Percentiles rank a stretch among this genome's conserved stretches.
phyloP scores from a whole-genome alignment of 306 rosid genomes.

The Acacia acuminata region DNA sequence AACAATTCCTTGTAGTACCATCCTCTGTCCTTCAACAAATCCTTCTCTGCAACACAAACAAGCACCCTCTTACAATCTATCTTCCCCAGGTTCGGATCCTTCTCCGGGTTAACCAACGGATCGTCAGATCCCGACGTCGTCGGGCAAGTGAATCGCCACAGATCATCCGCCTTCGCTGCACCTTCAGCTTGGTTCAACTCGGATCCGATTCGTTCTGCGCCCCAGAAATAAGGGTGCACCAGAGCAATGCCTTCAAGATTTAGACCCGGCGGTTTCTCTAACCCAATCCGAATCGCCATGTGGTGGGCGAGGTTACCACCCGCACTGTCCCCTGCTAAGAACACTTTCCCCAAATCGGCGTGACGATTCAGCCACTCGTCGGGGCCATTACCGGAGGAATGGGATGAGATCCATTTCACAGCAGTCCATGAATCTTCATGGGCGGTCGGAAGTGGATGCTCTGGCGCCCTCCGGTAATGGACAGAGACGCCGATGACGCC shows the following conservation, averaged over 20 bases:
- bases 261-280: conserved; percentile 43
- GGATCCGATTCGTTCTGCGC: conserved; percentile 43
- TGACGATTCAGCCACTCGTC: conserved; percentile 58
- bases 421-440: conserved; percentile 71
- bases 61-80: conserved; percentile 53
- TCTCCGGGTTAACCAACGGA: conserved; percentile 57
- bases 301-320: conserved; percentile 68
- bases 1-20: conserved; percentile 47
- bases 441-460: conserved; percentile 59
- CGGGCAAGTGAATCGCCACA: conserved; percentile 63
- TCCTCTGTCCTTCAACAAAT: conserved; percentile 57
- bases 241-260: conserved; percentile 48
- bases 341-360: conserved; percentile 54
- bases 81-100: conserved; percentile 55
- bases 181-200: conserved; percentile 31
- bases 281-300: conserved; percentile 53
- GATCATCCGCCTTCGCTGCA: neutral
- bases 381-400: conserved; percentile 45
- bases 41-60: conserved; percentile 70
- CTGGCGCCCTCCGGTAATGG: conserved; percentile 71
- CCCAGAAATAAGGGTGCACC: conserved; percentile 76
- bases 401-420: conserved; percentile 65
- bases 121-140: conserved; percentile 54
- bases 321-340: conserved; percentile 72
- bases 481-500: conserved; percentile 63